phyloP scores from a whole-genome alignment of 1,284 basidiomycete species.

The Rhodotorula sp. region DNA sequence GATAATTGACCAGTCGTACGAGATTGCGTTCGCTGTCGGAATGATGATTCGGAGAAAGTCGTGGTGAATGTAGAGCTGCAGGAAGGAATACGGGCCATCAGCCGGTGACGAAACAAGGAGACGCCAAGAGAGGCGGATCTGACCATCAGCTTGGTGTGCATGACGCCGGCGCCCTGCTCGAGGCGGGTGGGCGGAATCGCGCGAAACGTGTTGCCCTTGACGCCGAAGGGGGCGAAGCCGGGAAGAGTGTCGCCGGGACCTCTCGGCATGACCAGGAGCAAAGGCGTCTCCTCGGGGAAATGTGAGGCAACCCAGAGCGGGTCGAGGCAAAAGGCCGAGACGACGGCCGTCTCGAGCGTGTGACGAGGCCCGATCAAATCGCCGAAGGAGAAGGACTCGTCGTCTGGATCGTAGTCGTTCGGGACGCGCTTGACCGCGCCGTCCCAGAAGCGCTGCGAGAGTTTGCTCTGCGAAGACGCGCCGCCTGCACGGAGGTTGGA shows the following conservation, averaged over 20 bases:
- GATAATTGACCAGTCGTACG: constrained; percentile 31
- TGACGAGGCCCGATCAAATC: constrained; percentile 18
- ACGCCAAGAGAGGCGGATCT: background rate
- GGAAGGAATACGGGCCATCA: background rate
- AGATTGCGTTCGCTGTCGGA: constrained; percentile 34
- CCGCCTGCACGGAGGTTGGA: background rate
- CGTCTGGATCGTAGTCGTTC: constrained; percentile 13
- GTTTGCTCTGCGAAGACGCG: background rate
- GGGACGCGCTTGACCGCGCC: constrained; percentile 30
- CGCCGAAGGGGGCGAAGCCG: background rate
- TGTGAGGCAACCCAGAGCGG: constrained; percentile 25
- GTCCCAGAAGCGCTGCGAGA: constrained; percentile 18
- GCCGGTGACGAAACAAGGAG: too few species aligned
- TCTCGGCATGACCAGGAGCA: constrained; percentile 31
- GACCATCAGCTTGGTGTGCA: constrained; percentile 34
- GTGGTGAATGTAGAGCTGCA: constrained; percentile 26
- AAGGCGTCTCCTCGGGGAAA: constrained; percentile 12
- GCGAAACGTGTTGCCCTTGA: constrained; percentile 14
- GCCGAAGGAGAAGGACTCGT: constrained; percentile 22
- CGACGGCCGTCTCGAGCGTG: constrained; percentile 22
- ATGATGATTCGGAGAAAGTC: constrained; percentile 33
- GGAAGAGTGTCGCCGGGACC: background rate
- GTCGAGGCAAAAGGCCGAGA: constrained; percentile 25
- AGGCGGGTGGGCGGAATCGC: background rate
- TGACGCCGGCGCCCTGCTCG: background rate